Conservation (phyloP, 2,329 filamentous ascomycete species). For the Hypoxylon sp. region DNA sequence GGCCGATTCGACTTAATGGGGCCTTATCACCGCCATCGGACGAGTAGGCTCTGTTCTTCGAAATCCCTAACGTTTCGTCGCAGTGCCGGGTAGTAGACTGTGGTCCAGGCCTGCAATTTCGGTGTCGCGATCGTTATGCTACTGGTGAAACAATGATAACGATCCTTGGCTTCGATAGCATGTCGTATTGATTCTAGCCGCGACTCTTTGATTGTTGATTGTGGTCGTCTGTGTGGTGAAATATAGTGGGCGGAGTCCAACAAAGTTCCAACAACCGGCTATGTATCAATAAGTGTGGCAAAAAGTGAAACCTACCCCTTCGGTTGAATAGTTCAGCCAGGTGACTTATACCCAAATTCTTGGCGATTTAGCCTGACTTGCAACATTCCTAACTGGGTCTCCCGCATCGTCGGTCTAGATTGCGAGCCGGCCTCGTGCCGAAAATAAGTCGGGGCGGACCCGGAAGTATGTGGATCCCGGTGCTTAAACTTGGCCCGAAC, state of each 20-base stretch:
- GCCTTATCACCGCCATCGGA: constrained; percentile 22
- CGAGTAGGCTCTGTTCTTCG: constrained; percentile 2
- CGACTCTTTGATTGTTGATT: constrained; percentile 21
- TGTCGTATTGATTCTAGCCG: constrained; percentile 12
- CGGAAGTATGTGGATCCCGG: constrained; percentile 41
- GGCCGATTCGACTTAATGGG: constrained; percentile 8
- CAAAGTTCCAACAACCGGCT: constrained; percentile 18
- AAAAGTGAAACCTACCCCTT: constrained; percentile 32
- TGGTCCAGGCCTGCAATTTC: constrained; percentile 19
- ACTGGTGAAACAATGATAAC: constrained; percentile 3
- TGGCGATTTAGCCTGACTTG: constrained; percentile 46
- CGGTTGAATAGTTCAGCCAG: constrained; percentile 38
- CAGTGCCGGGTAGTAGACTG: constrained; percentile 20
- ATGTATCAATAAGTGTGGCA: constrained; percentile 19
- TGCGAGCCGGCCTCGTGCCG: constrained; percentile 38
- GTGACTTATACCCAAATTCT: constrained; percentile 40
- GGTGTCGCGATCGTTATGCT: constrained; percentile 17
- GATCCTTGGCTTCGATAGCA: constrained; percentile 1
- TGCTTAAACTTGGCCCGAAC: constrained; percentile 40
- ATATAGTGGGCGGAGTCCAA: constrained; percentile 25
- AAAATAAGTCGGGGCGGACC: constrained; percentile 46
- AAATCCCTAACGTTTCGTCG: constrained; percentile 17
- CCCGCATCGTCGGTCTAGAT: constrained; percentile 39
- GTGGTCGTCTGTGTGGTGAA: constrained; percentile 19
- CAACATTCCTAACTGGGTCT: constrained; percentile 44